phyloP scores from a whole-genome alignment of 106 monocot species.

The Agapanthus africanus region DNA sequence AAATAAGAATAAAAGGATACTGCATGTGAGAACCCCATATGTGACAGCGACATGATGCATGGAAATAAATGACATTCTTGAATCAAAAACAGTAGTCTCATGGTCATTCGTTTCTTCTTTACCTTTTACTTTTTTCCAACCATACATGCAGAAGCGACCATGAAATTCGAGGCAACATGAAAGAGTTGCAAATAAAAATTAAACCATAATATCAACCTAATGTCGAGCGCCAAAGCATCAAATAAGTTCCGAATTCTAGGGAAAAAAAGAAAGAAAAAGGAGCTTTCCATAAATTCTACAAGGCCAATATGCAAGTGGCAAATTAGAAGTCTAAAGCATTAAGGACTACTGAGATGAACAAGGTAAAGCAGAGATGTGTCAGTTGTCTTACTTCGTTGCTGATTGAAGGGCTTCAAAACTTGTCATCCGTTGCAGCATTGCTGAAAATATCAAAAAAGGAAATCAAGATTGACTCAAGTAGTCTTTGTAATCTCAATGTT shows the following conservation, averaged over 20 bases:
- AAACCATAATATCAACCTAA: not conserved
- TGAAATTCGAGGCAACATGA: not conserved
- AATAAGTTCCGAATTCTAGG: not conserved
- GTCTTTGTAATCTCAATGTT: not conserved
- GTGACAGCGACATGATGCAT: too few species aligned
- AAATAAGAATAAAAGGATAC: not conserved
- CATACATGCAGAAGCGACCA: not conserved
- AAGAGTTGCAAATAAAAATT: not conserved
- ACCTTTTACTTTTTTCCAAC: not conserved
- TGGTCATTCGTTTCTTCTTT: too few species aligned
- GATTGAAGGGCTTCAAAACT: constrained; percentile 96
- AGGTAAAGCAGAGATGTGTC: not conserved
- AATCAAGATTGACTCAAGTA: not conserved
- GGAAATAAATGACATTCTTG: too few species aligned
- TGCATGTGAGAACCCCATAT: too few species aligned
- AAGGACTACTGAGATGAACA: not conserved
- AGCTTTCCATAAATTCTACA: not conserved
- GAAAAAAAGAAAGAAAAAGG: not conserved
- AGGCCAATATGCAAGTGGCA: not conserved
- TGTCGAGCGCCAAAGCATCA: not conserved
- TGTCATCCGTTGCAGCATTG: constrained; percentile 58
- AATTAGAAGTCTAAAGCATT: not conserved
- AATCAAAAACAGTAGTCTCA: too few species aligned
- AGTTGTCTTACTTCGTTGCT: constrained; percentile 74
- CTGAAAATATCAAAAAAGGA: constrained; percentile 34